phyloP scores from a whole-genome alignment of 768 basidiomycete genomes.

The Coprinopsis marcescibilis region DNA sequence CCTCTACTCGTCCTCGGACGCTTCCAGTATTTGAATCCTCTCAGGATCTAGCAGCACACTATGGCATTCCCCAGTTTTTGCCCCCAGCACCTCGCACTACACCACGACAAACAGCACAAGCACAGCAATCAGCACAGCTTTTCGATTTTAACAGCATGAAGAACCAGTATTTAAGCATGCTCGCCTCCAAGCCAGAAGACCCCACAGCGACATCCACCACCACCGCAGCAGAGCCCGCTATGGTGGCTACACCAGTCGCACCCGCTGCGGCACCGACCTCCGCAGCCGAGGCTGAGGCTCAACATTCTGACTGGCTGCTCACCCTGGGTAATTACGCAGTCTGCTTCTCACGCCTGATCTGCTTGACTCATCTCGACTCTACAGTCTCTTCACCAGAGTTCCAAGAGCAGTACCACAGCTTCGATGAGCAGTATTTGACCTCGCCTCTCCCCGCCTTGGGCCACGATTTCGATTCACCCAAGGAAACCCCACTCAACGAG shows the following conservation, averaged over 20 bases:
- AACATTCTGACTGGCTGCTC: slow-evolving; percentile 14
- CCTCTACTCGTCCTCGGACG: slow-evolving; percentile 60
- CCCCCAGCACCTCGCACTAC: slow-evolving; percentile 63
- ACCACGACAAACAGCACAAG: slow-evolving; percentile 40
- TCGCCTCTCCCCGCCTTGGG: slow-evolving; percentile 24
- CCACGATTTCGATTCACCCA: slow-evolving; percentile 27
- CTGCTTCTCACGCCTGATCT: slow-evolving; percentile 2
- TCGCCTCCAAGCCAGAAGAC: slow-evolving; percentile 44
- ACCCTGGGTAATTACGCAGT: slow-evolving; percentile 16
- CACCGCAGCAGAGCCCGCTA: slow-evolving; percentile 18
- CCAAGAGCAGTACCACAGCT: slow-evolving; percentile 18
- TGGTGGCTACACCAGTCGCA: slow-evolving; percentile 19
- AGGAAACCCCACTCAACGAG: slow-evolving; percentile 30
- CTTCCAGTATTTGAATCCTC: slow-evolving; percentile 54
- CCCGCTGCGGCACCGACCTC: slow-evolving; percentile 20
- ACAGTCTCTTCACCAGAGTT: slow-evolving; percentile 21
- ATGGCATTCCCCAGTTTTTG: slow-evolving; percentile 72
- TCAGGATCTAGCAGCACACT: slow-evolving; percentile 66
- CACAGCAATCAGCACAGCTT: slow-evolving; percentile 23
- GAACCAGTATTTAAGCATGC: slow-evolving; percentile 66
- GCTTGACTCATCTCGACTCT: slow-evolving; percentile 15
- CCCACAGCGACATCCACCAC: slow-evolving; percentile 29
- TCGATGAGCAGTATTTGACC: slow-evolving; percentile 24
- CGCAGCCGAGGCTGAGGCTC: slow-evolving; percentile 12
- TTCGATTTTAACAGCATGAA: slow-evolving; percentile 46